Base-by-base conservation (phyloP, 805 yeast genomes). In the Saccharomycopsis vini region DNA sequence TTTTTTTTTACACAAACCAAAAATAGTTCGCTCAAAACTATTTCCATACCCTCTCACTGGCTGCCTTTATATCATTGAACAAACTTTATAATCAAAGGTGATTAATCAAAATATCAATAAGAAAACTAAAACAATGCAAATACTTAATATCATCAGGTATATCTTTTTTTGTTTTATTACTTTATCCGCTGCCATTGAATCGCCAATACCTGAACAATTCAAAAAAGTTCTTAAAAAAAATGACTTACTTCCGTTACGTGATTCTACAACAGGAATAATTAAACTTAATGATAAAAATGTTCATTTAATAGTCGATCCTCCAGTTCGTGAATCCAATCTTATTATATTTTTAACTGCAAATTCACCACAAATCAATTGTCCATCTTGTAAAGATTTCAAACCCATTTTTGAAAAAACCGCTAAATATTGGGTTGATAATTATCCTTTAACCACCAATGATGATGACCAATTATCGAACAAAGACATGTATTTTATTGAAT, bases 401-500 rank as follows among this genome's bases (percentile, higher is more conserved):
- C 44, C 44, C 16, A 28, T 40, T 3, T 47, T 47, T 43, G 43
- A 43, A n/a, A 35, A 23, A 20, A 29, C 37, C n/a, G 43, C 50
- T 2, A 39, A 29, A 18, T 16, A 39, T 12, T 44, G 23, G 19
- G 6, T 35, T 13, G 23, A 31, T 9, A 18, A 13, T 15, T n/a
- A 7, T 7, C 15, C 18, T n/a, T 7, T 6, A 6, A 31, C 7
- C 10, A 31, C n/a, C 23, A 6, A 15, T 26, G 29, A 26, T 13
- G 9, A n/a, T 15, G 35, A 16, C 35, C 35, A 37, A 10, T 16
- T 34, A 5, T 12, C 13, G 4, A 56, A 67, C 20, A 53, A 64
- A 47, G 57, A 63, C 26, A 59, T 75, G 12, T 66, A 67, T 54
- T 71, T 79, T 55, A 63, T 68, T 30, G 61, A 65, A 34, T 71